Base-by-base conservation (phyloP, 106 monocot species). In the Posidonia australis region DNA sequence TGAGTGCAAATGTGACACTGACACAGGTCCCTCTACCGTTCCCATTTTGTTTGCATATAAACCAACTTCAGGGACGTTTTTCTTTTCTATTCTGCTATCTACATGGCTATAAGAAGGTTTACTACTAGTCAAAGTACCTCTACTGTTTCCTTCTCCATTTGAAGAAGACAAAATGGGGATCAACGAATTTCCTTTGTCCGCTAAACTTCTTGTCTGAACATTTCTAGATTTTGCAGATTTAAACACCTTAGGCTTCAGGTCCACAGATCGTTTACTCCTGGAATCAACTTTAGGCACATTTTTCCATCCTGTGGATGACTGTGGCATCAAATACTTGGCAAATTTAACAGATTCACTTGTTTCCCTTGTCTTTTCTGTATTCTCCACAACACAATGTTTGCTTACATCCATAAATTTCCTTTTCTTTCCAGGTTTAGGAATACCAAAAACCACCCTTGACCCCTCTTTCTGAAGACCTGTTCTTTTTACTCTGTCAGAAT, bases 391-490 rank as follows among this genome's bases (percentile, higher is more conserved):
- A 77, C 87, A 90, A 44, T 98, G 90, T 62, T 98, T 87, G 79
- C 96, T 98, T 47, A 98, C 87, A 49, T 90, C 89, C 90, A 98
- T 98, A 81, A 87, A 98, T 60, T 98, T 98, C 43, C 83, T 86
- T 68, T 82, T 94, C 71, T 90, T 94, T 68, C 94, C 94, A 52
- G 89, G 94, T 61, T 77, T 94, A 16, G 94, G 94, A 72, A 94
- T 74, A 67, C 94, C 94, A 80, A 86, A 86, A 20, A 90, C 80
- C 23, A 94, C 89, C 65, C 67, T 74, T 49, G 94, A 86, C 18
- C 89, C 81, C 65, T 80, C 86, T 70, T 89, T 89, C 30, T 82
- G 87, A 19, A 80, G 61, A 23, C 90, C 86, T 54, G 80, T 77
- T 22, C 75, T 68, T 72, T 69, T 84, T 20, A 70, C 41, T 70